A percentile compares a stretch with the other conserved stretches of the same genome.
These are phyloP conservation scores for Russula emetica DNA, from an alignment of 768 basidiomycete species.

Conservation along the genomic window DNA sequence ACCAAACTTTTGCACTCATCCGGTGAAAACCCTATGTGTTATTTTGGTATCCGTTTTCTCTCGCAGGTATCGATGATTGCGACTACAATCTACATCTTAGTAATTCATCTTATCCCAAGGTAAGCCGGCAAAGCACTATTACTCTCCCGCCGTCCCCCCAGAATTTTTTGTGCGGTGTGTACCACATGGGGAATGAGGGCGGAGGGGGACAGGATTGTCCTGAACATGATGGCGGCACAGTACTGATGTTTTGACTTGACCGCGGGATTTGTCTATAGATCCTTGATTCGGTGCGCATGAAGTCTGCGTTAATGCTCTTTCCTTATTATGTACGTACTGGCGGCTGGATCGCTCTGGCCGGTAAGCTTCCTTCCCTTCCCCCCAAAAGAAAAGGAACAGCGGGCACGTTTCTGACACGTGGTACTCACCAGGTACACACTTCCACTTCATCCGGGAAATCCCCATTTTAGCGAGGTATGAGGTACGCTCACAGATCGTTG, in stretches of 20 bases:
- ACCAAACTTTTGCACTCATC: no score
- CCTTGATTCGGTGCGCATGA: slow-evolving; percentile 41
- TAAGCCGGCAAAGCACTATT: slow-evolving; percentile 29
- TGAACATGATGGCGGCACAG: background rate
- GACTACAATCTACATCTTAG: slow-evolving; percentile 75
- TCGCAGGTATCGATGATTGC: slow-evolving; percentile 61
- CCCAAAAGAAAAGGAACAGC: background rate
- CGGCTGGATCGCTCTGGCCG: slow-evolving; percentile 58
- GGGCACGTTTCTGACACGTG: background rate
- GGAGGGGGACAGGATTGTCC: background rate
- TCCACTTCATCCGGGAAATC: slow-evolving; percentile 66
- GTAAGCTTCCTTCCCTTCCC: slow-evolving; percentile 23
- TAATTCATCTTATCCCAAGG: slow-evolving; percentile 79
- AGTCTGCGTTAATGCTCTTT: slow-evolving; percentile 46
- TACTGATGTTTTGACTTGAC: background rate
- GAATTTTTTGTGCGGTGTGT: background rate
- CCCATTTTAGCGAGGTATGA: slow-evolving; percentile 59
- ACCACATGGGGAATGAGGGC: background rate
- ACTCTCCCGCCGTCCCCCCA: background rate
- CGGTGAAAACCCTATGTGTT: background rate
- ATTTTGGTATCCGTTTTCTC: background rate
- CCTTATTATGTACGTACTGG: slow-evolving; percentile 55
- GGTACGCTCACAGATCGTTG: slow-evolving; percentile 49
- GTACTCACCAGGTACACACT: slow-evolving; percentile 51
- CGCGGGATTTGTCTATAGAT: slow-evolving; percentile 26